These are phyloP conservation scores for Staphylotrichum longicolle DNA, from an alignment of 495 filamentous ascomycete genomes.

Conservation along the genomic window DNA sequence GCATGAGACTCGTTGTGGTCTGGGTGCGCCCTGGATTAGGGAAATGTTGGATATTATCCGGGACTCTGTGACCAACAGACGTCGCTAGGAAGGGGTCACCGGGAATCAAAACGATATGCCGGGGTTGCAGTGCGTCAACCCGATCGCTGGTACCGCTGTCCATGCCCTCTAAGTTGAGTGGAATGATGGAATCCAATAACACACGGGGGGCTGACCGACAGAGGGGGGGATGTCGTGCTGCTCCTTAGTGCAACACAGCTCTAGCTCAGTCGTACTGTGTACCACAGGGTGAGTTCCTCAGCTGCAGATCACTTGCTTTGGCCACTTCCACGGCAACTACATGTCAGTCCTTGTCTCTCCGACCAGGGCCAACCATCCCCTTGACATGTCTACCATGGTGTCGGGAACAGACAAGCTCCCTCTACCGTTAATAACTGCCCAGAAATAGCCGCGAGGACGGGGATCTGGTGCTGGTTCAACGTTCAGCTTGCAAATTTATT, in stretches of 20 bases:
- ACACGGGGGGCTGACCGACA: neutral
- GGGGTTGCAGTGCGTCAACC: neutral
- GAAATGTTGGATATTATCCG: neutral
- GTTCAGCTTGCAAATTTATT: neutral
- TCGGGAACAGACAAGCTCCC: neutral
- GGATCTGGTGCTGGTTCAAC: neutral
- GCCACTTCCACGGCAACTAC: neutral
- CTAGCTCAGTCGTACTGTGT: neutral
- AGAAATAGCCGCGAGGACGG: neutral
- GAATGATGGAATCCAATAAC: neutral
- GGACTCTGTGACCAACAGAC: too few relatives aligned
- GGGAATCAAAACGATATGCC: too few relatives aligned
- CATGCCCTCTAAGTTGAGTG: neutral
- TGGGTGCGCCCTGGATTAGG: constrained; percentile 1
- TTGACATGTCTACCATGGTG: neutral
- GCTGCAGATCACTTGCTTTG: neutral
- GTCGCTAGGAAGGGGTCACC: too few relatives aligned
- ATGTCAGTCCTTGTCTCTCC: too few relatives aligned
- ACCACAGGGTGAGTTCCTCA: neutral
- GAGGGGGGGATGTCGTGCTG: neutral
- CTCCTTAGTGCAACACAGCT: too few relatives aligned
- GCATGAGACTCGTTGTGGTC: too few relatives aligned
- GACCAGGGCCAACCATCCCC: too few relatives aligned
- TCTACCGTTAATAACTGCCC: neutral
- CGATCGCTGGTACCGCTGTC: neutral